These are phyloP conservation scores for Psilocybe subaeruginosa DNA, from an alignment of 768 basidiomycete species.

Conservation along the genomic window DNA sequence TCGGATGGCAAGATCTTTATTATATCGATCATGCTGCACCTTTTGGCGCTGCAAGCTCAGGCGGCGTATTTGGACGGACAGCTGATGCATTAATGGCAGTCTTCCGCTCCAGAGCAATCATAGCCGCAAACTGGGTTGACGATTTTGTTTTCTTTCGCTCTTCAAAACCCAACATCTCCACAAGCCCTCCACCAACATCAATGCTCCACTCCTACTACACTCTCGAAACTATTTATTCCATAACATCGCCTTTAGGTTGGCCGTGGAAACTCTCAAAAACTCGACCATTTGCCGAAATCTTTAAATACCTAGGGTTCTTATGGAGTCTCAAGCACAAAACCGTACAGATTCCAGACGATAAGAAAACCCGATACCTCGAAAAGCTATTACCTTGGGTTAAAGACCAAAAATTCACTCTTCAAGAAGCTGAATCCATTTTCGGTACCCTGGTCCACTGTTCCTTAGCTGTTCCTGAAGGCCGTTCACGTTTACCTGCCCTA, in stretches of 20 bases:
- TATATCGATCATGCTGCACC: conserved; percentile 31
- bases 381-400: conserved; percentile 24
- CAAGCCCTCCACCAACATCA: neutral
- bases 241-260: conserved; percentile 30
- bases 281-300: conserved; percentile 24
- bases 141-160: conserved; percentile 34
- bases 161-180: conserved; percentile 2
- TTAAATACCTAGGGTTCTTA: conserved; percentile 39
- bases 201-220: neutral
- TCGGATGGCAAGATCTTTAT: conserved; percentile 23
- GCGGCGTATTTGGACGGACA: conserved; percentile 31
- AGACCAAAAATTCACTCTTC: conserved; percentile 8
- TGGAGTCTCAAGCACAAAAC: conserved; percentile 34
- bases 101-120: conserved; percentile 13
- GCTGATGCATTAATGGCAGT: conserved; percentile 33
- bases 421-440: conserved; percentile 28
- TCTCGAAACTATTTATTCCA: conserved; percentile 23
- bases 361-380: conserved; percentile 29
- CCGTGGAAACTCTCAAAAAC: conserved; percentile 37
- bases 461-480: conserved; percentile 31
- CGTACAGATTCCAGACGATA: conserved; percentile 32
- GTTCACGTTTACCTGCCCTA: conserved; percentile 30
- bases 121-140: conserved; percentile 37
- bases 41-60: conserved; percentile 16
- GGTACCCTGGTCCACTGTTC: conserved; percentile 40